Evolutionary conservation across 78 protist species (phyloP).

Genomic region (Isochrysis galbana): DNA sequence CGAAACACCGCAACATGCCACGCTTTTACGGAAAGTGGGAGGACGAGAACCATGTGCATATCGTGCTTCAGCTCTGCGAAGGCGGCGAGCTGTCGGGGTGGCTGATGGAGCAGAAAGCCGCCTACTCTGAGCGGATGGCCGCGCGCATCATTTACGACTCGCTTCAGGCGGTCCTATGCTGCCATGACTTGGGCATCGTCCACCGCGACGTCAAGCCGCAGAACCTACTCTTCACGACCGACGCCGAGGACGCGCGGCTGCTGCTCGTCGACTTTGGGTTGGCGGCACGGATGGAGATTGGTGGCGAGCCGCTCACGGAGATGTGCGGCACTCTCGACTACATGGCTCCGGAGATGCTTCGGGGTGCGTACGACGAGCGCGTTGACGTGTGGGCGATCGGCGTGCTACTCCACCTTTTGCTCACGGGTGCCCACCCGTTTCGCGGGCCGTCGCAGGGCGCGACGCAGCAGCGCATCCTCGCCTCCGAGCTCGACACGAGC

Average conservation of each 20-base stretch:
- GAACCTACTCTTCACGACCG: background rate
- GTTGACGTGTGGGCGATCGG: constrained; percentile 5
- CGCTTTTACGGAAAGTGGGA: background rate
- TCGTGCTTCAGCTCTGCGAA: background rate
- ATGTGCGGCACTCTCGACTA: background rate
- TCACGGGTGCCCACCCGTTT: background rate
- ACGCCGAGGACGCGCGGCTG: background rate
- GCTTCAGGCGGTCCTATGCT: background rate
- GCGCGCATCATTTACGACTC: background rate
- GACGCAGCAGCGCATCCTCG: background rate
- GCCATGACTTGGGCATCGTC: background rate
- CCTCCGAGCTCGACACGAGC: background rate
- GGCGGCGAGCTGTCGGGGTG: constrained; percentile 2
- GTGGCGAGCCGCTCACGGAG: background rate
- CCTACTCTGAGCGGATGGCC: background rate
- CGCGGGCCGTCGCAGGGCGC: background rate
- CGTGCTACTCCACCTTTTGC: background rate
- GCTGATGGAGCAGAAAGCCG: background rate
- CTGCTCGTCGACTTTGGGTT: constrained; percentile 65
- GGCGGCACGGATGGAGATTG: constrained; percentile 54
- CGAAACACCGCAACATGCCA: constrained; percentile 33
- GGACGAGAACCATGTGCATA: background rate
- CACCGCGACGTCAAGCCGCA: constrained; percentile 19
- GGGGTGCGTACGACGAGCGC: background rate
- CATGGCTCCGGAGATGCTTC: constrained; percentile 4